phyloP scores from a whole-genome alignment of 2,329 filamentous ascomycete genomes.

The Lachnellula cervina region DNA sequence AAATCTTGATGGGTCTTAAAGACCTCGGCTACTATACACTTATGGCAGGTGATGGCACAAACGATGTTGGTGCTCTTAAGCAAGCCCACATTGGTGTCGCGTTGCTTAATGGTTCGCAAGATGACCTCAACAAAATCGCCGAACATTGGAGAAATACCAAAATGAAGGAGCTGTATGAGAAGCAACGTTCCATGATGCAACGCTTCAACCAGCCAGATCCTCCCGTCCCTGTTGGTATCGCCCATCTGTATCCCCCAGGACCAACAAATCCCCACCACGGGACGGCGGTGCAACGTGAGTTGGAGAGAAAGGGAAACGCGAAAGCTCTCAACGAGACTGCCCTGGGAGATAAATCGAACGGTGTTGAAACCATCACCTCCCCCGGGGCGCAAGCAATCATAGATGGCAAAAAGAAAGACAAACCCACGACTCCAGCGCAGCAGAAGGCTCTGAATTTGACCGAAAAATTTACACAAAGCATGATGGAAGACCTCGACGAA shows the following conservation, averaged over 20 bases:
- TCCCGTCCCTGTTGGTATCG: constrained; percentile 88
- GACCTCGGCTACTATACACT: constrained; percentile 96
- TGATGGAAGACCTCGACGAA: constrained; percentile 88
- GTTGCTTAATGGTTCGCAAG: constrained; percentile 86
- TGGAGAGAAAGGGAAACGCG: constrained; percentile 68
- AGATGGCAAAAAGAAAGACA: constrained; percentile 52
- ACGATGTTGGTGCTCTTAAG: constrained; percentile 95
- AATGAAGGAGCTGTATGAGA: constrained; percentile 99
- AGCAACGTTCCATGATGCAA: constrained; percentile 86
- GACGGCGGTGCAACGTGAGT: constrained; percentile 85
- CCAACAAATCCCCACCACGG: constrained; percentile 89
- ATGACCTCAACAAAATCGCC: constrained; percentile 85
- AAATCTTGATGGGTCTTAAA: constrained; percentile 93
- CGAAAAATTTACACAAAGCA: constrained; percentile 76
- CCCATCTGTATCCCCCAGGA: constrained; percentile 89
- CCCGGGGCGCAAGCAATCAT: constrained; percentile 59
- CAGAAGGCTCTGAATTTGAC: constrained; percentile 73
- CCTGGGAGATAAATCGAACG: constrained; percentile 44
- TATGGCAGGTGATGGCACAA: constrained; percentile 98
- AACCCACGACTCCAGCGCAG: constrained; percentile 54
- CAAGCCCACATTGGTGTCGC: constrained; percentile 97
- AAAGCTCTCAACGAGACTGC: constrained; percentile 47
- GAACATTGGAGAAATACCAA: constrained; percentile 92
- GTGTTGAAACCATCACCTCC: constrained; percentile 60
- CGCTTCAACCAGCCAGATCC: constrained; percentile 91